Evolutionary conservation across 306 rosid species (phyloP).

Genomic region (Pueraria montana): DNA sequence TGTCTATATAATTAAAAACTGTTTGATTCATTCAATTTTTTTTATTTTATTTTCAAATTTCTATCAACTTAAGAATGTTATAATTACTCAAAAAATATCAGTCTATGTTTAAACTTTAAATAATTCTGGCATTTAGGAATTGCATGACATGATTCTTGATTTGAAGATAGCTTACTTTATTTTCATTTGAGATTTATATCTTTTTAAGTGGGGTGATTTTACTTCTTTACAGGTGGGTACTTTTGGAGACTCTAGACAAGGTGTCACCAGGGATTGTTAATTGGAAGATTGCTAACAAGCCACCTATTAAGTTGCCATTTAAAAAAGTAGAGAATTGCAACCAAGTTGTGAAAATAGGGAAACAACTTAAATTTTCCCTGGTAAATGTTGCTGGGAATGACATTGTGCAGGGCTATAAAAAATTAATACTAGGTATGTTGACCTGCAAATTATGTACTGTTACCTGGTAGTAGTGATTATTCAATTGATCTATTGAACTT

Average conservation of each 20-base stretch:
- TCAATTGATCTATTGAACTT: constrained; percentile 32
- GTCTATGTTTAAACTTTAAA: neutral
- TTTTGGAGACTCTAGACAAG: constrained; percentile 88
- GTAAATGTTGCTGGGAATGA: constrained; percentile 98
- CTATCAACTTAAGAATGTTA: neutral
- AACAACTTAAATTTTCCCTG: constrained; percentile 90
- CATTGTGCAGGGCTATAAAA: constrained; percentile 94
- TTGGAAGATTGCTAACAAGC: constrained; percentile 96
- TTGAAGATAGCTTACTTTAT: constrained; percentile 4
- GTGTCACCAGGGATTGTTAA: constrained; percentile 93
- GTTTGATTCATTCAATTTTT: neutral
- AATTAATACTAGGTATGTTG: constrained; percentile 83
- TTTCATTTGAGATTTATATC: neutral
- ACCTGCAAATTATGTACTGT: neutral
- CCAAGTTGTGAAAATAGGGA: constrained; percentile 94
- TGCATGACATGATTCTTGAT: neutral
- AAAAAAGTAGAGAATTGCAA: constrained; percentile 98
- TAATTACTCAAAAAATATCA: neutral
- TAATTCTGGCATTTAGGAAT: constrained; percentile 13
- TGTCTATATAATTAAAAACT: neutral
- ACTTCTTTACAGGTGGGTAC: constrained; percentile 80
- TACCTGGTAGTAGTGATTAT: neutral
- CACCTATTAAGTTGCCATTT: constrained; percentile 97
- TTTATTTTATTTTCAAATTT: neutral
- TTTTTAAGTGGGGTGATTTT: constrained; percentile 32